Evolutionary conservation across 164 flowering plant genomes (phyloP).

Genomic region (Aristolochia contorta): DNA sequence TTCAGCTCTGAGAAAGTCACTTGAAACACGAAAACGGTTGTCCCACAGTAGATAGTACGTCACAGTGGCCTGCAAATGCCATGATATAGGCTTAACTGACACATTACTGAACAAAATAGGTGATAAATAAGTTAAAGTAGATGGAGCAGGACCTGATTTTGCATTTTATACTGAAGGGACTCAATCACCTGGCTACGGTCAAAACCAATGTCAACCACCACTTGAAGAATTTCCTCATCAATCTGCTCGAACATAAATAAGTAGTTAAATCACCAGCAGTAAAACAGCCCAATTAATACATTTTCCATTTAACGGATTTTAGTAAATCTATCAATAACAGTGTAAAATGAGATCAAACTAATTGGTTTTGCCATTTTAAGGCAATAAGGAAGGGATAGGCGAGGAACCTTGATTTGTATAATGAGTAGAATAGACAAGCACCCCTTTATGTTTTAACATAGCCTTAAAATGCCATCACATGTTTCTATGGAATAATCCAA

Average conservation of each 20-base stretch:
- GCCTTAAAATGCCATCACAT: too few relatives aligned
- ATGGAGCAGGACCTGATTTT: slow-evolving; percentile 26
- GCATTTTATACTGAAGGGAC: slow-evolving; percentile 21
- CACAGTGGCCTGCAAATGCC: slow-evolving; percentile 27
- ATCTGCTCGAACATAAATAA: slow-evolving; percentile 13
- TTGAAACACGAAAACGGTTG: slow-evolving; percentile 17
- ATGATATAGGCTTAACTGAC: neutral
- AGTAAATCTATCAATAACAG: too few relatives aligned
- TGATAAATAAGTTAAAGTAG: neutral
- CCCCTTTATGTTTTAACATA: too few relatives aligned
- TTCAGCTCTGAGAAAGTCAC: slow-evolving; percentile 23
- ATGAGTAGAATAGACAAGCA: too few relatives aligned
- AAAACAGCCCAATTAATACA: too few relatives aligned
- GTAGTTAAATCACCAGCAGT: too few relatives aligned
- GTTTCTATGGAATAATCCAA: too few relatives aligned
- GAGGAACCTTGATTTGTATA: too few relatives aligned
- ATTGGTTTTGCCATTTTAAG: too few relatives aligned
- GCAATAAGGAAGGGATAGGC: too few relatives aligned
- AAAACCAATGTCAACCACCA: slow-evolving; percentile 32
- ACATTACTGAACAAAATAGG: neutral
- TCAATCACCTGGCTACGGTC: slow-evolving; percentile 20
- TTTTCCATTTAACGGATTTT: too few relatives aligned
- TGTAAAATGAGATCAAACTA: too few relatives aligned
- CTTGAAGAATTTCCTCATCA: slow-evolving; percentile 30
- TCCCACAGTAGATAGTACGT: slow-evolving; percentile 32